Conservation (phyloP, 345 rosid species). For the Dipteronia sinensis region DNA sequence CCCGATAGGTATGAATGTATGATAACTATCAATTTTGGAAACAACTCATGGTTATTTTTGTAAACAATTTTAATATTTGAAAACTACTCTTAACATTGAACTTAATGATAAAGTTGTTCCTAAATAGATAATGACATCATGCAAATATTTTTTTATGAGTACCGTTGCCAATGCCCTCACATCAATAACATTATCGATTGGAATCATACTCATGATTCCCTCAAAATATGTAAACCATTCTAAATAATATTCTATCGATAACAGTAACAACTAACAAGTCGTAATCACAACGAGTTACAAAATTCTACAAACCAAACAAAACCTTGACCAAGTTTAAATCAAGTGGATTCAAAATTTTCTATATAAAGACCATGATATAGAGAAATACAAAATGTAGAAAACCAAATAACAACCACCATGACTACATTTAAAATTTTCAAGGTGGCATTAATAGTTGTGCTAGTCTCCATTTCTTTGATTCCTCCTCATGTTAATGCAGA, state of each 20-base stretch:
- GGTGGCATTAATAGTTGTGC: not conserved
- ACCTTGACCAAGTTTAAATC: not conserved
- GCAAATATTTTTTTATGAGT: not conserved
- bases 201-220: not conserved
- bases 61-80: too few species aligned
- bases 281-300: not conserved
- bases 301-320: not conserved
- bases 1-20: too few species aligned
- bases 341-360: not conserved
- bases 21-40: too few species aligned
- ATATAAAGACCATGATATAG: not conserved
- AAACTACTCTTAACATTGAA: too few species aligned
- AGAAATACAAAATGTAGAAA: not conserved
- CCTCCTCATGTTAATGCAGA: conserved; percentile 23
- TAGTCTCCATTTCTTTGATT: conserved; percentile 1
- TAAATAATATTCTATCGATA: not conserved
- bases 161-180: not conserved
- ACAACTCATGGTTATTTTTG: too few species aligned
- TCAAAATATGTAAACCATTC: not conserved
- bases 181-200: not conserved
- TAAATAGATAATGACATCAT: too few species aligned
- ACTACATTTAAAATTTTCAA: not conserved
- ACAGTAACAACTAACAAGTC: not conserved
- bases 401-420: not conserved
- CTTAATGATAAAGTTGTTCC: too few species aligned